phyloP scores from a whole-genome alignment of 106 monocot species.

The Cymbidium sinense region DNA sequence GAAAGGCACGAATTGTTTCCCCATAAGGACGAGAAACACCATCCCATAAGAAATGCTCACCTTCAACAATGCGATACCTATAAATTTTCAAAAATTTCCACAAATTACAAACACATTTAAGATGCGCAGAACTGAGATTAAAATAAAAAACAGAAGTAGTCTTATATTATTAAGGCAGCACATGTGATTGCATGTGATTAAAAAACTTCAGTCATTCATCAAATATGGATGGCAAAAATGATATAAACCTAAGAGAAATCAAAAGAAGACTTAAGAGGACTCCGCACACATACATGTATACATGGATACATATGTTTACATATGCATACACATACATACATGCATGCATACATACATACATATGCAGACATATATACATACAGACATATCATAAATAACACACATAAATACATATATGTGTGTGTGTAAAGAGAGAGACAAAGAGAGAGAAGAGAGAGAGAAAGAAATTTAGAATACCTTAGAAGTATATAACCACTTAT shows the following conservation, averaged over 20 bases:
- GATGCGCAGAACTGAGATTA: conserved; percentile 3
- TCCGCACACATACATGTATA: background rate
- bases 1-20: conserved; percentile 88
- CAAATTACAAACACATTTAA: conserved; percentile 17
- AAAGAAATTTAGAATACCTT: background rate
- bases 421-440: background rate
- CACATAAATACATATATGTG: too few relatives aligned
- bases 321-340: too few relatives aligned
- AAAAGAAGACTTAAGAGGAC: background rate
- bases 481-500: background rate
- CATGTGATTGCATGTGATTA: background rate
- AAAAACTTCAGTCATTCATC: conserved; percentile 6
- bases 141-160: conserved; percentile 20
- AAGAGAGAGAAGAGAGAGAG: too few relatives aligned
- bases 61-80: conserved; percentile 95
- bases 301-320: too few relatives aligned
- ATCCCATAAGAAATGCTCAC: conserved; percentile 75
- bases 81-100: conserved; percentile 36
- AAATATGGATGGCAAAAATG: background rate
- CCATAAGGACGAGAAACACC: conserved; percentile 84
- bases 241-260: background rate
- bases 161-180: background rate
- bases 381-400: background rate
- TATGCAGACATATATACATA: too few relatives aligned
- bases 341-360: background rate